Conservation (phyloP, 805 yeast species). For the Candida patagonica region DNA sequence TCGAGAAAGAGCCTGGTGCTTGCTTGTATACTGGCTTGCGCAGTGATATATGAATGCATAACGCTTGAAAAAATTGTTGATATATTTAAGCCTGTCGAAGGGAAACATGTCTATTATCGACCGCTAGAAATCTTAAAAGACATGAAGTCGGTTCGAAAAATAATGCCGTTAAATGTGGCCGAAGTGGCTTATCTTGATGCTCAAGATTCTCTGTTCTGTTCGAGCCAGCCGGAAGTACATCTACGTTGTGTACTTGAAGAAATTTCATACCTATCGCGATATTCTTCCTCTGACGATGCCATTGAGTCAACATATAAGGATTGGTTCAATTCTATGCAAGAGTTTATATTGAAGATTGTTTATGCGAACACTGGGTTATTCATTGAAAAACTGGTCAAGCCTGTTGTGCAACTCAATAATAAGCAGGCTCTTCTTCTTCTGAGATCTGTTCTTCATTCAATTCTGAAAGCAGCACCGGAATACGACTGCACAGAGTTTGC, state of each 20-base stretch:
- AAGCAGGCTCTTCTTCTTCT: neutral
- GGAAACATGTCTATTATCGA: neutral
- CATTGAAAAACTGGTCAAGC: constrained; percentile 9
- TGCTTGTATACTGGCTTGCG: constrained; percentile 29
- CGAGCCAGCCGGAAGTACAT: constrained; percentile 8
- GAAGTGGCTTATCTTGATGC: constrained; percentile 16
- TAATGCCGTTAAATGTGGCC: constrained; percentile 9
- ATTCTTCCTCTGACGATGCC: neutral
- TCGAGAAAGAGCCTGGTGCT: constrained; percentile 28
- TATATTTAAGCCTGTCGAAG: constrained; percentile 20
- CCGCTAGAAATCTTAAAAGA: neutral
- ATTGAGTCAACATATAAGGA: neutral
- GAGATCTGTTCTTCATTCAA: neutral
- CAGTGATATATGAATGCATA: constrained; percentile 32
- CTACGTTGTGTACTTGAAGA: constrained; percentile 12
- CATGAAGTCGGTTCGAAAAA: no score
- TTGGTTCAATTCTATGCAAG: constrained; percentile 8
- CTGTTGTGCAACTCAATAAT: constrained; percentile 10
- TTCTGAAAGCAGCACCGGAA: no score
- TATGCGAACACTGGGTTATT: constrained; percentile 8
- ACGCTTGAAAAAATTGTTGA: constrained; percentile 29
- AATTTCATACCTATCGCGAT: no score
- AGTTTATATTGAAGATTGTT: constrained; percentile 10
- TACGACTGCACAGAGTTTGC: no score
- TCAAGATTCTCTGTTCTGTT: constrained; percentile 16